Percentiles rank a stretch among this genome's conserved stretches.
Conservation (phyloP, 345 rosid genomes). For the Kandelia obovata region DNA sequence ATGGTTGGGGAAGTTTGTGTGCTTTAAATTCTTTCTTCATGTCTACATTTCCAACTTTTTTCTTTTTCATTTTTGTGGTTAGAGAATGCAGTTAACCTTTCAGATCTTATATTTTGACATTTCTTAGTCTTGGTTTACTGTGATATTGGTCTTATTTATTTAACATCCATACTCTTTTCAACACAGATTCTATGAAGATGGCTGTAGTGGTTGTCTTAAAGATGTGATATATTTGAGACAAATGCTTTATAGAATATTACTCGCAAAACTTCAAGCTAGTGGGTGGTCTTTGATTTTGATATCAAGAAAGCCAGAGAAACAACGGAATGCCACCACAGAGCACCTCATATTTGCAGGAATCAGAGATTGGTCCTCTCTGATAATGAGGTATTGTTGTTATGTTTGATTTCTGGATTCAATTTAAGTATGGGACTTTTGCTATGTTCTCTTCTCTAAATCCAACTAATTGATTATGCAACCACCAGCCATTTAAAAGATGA, state of each 20-base stretch:
- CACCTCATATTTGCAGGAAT: slow-evolving; percentile 54
- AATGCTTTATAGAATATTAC: slow-evolving; percentile 35
- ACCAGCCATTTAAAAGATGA: no score
- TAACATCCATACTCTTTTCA: slow-evolving; percentile 2
- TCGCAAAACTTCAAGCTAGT: slow-evolving; percentile 42
- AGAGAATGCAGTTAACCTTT: no score
- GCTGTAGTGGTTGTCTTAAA: slow-evolving; percentile 32
- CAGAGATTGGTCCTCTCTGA: slow-evolving; percentile 53
- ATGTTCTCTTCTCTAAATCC: slow-evolving; percentile 4
- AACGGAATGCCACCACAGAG: slow-evolving; percentile 34
- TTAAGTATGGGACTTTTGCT: not conserved
- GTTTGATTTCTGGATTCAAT: slow-evolving; percentile 7
- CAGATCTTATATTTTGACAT: no score
- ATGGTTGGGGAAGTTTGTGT: no score
- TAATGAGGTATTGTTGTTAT: slow-evolving; percentile 56
- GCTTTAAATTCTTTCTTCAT: no score
- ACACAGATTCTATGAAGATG: slow-evolving; percentile 30
- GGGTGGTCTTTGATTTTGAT: slow-evolving; percentile 62
- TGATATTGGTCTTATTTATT: no score
- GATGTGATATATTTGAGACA: slow-evolving; percentile 43
- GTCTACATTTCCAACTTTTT: no score
- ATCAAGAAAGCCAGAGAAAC: slow-evolving; percentile 46
- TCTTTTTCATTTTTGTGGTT: no score
- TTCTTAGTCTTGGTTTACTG: no score
- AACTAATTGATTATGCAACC: not conserved